These are phyloP conservation scores for Ophiostoma ips DNA, from an alignment of 2,329 filamentous ascomycete species.

Conservation along the genomic window DNA sequence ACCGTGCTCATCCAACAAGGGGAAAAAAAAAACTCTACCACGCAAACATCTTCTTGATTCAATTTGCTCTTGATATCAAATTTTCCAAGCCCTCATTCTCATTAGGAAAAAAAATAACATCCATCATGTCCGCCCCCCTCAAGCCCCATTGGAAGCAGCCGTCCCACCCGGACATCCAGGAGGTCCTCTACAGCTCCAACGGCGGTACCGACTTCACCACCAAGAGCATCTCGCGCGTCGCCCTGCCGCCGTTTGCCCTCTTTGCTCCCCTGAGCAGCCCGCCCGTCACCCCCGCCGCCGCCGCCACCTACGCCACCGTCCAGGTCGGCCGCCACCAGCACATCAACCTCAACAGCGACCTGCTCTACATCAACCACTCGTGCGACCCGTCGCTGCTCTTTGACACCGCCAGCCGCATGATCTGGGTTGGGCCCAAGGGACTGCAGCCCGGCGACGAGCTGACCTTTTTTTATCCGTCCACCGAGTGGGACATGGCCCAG, in stretches of 20 bases:
- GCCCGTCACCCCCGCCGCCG: constrained; percentile 39
- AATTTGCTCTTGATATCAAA: too few relatives aligned
- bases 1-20: too few relatives aligned
- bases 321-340: constrained; percentile 43
- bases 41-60: too few relatives aligned
- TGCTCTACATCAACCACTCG: constrained; percentile 55
- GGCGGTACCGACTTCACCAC: constrained; percentile 40
- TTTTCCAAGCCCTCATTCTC: too few relatives aligned
- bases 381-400: constrained; percentile 53
- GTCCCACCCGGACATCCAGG: constrained; percentile 43
- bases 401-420: constrained; percentile 40
- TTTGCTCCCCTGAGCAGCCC: constrained; percentile 55
- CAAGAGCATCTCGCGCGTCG: constrained; percentile 42
- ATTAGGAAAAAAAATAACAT: neutral
- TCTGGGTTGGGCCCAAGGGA: constrained; percentile 44
- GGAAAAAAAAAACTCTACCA: too few relatives aligned
- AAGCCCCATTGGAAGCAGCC: constrained; percentile 46
- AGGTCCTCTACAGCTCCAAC: constrained; percentile 37
- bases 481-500: constrained; percentile 62
- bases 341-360: constrained; percentile 49
- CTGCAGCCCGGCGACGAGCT: constrained; percentile 43
- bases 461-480: constrained; percentile 63
- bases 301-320: constrained; percentile 50
- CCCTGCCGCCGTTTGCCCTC: constrained; percentile 46
- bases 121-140: constrained; percentile 35